Base-by-base conservation (phyloP, 306 rosid genomes). In the Cicer arietinum region DNA sequence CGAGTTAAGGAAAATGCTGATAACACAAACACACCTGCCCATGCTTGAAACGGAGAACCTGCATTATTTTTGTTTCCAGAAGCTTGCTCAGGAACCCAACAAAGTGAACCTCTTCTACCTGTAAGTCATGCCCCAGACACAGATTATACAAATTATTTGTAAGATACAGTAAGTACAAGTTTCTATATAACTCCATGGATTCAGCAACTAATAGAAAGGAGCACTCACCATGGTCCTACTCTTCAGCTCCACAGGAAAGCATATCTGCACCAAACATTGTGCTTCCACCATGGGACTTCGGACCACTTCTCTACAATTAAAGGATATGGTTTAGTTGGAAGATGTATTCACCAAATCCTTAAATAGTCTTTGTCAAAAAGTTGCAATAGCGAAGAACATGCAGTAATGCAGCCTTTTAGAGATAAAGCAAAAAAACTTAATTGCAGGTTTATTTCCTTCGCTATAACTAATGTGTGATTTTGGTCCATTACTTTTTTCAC, bases 221-320 rank as follows among this genome's bases (percentile, higher is more conserved):
- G 14, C 53, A 75, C 89, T 53, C 53, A 94, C 97, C 98, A 90
- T 80, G 74, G 88, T 90, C 83, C 96, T 96, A 81, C 86, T 91
- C 83, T 83, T 88, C 83, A 94, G 87, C 85, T 87, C 91, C 69
- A 91, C 94, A 10, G 97, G 98, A 77, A 94, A 90, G 81, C 97
- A 91, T 71, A 94, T 78, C 88, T 90, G 97, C 80, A 94, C 98
- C 17, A 92, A 87, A 86, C 98, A 90, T 64, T 91, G 98, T 69
- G 82, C 98, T 90, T 94, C 97, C 76, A 94, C 98, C 98, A 94
- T 94, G 44, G 94, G 97, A 84, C 98, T 90, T 76, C 85, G 81
- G 40, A 94, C 98, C 73, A 87, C 88, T 84, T 91, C 96, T 84
- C 98, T 94, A 82, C 85, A 87, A 80, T 72, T 74, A 84, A 59